phyloP scores from a whole-genome alignment of 768 basidiomycete genomes.

The Boletus vinaceobasis region DNA sequence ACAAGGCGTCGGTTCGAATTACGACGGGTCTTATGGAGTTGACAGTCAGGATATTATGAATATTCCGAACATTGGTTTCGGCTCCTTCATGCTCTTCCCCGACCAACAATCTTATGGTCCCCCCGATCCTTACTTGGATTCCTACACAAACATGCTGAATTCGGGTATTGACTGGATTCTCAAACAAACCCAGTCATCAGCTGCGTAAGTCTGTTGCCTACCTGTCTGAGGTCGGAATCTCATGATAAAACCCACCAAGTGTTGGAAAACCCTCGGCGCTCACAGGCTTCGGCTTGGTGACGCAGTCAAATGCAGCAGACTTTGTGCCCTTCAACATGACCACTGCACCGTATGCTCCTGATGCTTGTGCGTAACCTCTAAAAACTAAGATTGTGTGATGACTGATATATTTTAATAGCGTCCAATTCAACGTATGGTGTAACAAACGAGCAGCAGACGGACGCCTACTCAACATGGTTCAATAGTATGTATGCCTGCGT shows the following conservation, averaged over 20 bases:
- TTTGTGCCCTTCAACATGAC: conserved; percentile 65
- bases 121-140: conserved; percentile 45
- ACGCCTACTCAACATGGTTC: conserved; percentile 55
- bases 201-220: conserved; percentile 36
- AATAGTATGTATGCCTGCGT: conserved; percentile 33
- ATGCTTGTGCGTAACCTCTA: conserved; percentile 23
- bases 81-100: conserved; percentile 64
- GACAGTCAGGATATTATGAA: conserved; percentile 63
- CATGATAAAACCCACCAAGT: conserved; percentile 29
- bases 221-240: neutral
- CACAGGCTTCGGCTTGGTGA: conserved; percentile 62
- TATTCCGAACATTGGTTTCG: conserved; percentile 55
- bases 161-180: conserved; percentile 55
- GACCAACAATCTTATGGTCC: conserved; percentile 58
- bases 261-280: conserved; percentile 53
- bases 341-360: conserved; percentile 39
- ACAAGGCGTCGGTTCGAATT: conserved; percentile 44
- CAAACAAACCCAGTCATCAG: conserved; percentile 42
- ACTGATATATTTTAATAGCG: conserved; percentile 10
- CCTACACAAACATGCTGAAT: conserved; percentile 52
- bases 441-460: conserved; percentile 49
- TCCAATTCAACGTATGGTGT: conserved; percentile 42
- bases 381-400: neutral
- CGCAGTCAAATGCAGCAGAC: conserved; percentile 45
- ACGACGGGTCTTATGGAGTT: conserved; percentile 63